Evolutionary conservation across 345 rosid species (phyloP).

Genomic region (Linum tenue): DNA sequence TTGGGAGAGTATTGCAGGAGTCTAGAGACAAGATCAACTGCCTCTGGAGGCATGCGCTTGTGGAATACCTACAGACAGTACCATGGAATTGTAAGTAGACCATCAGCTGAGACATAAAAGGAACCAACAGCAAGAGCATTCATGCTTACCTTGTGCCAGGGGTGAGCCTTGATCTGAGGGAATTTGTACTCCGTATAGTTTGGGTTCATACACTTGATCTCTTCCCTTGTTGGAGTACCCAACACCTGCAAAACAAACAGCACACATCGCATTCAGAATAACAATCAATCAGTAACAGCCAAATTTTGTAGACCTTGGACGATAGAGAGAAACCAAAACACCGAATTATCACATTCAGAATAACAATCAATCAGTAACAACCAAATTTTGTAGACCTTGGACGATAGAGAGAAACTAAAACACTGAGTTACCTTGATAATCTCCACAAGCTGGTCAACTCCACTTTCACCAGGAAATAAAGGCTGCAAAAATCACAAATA

Average conservation of each 20-base stretch:
- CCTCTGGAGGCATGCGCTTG: conserved; percentile 95
- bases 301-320: background rate
- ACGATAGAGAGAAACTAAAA: background rate
- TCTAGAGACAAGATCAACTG: conserved; percentile 94
- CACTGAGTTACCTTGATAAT: conserved; percentile 68
- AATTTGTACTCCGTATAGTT: conserved; percentile 90
- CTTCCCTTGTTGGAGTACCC: conserved; percentile 98
- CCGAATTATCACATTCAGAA: conserved; percentile 33
- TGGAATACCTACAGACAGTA: conserved; percentile 56
- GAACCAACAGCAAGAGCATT: conserved; percentile 1
- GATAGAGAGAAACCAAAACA: background rate
- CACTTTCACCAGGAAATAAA: conserved; percentile 92
- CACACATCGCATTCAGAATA: conserved; percentile 1
- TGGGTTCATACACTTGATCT: conserved; percentile 98
- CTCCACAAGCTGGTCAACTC: conserved; percentile 97
- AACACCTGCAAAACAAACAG: conserved; percentile 43
- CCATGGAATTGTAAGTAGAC: background rate
- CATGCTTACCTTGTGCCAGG: conserved; percentile 86
- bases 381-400: background rate
- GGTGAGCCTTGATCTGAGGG: conserved; percentile 98
- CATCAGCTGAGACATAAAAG: background rate
- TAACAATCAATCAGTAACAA: conserved; percentile 6
- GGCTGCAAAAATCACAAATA: conserved; percentile 44
- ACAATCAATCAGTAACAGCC: conserved; percentile 2
- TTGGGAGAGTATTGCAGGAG: conserved; percentile 94